Percentiles rank a stretch among this genome's conserved stretches.
Conservation (phyloP, 352 stramenopile species). For the Phytophthora capsici region DNA sequence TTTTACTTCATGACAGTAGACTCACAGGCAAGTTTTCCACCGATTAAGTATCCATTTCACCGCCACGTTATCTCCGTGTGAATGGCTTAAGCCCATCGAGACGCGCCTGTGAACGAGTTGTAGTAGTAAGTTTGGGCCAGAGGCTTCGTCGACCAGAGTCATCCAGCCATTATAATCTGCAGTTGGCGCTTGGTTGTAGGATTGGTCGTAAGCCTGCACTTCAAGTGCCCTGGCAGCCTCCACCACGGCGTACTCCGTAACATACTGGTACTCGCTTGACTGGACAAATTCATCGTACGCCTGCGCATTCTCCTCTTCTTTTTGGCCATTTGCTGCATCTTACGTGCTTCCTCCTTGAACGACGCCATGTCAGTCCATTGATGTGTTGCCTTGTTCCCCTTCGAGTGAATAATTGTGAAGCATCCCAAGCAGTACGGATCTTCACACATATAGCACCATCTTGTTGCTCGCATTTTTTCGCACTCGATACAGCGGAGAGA, state of each 20-base stretch:
- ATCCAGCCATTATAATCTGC: slow-evolving; percentile 54
- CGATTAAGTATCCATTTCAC: slow-evolving; percentile 18
- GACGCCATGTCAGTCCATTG: slow-evolving; percentile 74
- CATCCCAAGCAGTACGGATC: slow-evolving; percentile 85
- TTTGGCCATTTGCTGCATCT: slow-evolving; percentile 38
- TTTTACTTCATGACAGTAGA: background rate
- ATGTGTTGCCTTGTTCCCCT: slow-evolving; percentile 78
- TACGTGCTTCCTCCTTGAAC: slow-evolving; percentile 57
- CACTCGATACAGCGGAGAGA: slow-evolving; percentile 83
- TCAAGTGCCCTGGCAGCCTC: slow-evolving; percentile 26
- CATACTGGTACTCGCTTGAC: slow-evolving; percentile 83
- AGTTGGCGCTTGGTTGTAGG: slow-evolving; percentile 16
- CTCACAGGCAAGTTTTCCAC: slow-evolving; percentile 1
- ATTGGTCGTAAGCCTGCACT: slow-evolving; percentile 23
- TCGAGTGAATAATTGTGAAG: slow-evolving; percentile 85
- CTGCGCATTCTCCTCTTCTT: slow-evolving; percentile 66
- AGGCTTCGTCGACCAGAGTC: slow-evolving; percentile 65
- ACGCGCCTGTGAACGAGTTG: slow-evolving; percentile 74
- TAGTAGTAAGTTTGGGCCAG: slow-evolving; percentile 80
- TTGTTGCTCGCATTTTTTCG: slow-evolving; percentile 85
- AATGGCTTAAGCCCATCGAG: slow-evolving; percentile 44
- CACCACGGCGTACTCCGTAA: slow-evolving; percentile 53
- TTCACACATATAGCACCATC: slow-evolving; percentile 76
- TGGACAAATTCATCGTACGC: slow-evolving; percentile 81
- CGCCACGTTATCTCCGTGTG: background rate